These are phyloP conservation scores for Canna indica DNA, from an alignment of 176 grass and related monocot genomes.

Conservation along the genomic window DNA sequence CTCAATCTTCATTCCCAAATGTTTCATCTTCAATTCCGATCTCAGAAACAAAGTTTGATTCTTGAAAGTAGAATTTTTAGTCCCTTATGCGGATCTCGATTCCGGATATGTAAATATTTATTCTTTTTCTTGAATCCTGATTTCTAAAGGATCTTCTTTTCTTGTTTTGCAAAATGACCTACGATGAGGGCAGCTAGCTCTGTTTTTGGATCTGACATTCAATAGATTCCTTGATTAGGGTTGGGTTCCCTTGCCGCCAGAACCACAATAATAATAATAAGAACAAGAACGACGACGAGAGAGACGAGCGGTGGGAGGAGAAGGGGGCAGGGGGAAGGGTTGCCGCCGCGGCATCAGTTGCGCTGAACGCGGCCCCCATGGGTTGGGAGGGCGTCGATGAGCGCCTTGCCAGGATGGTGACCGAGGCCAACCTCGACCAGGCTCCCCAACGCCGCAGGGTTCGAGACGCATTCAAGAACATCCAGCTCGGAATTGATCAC, in stretches of 20 bases:
- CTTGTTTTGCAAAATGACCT: too few relatives aligned
- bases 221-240: constrained; percentile 10
- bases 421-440: constrained; percentile 61
- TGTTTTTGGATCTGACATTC: neutral
- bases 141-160: neutral
- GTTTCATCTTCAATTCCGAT: too few relatives aligned
- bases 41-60: neutral
- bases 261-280: neutral
- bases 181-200: neutral
- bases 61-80: neutral
- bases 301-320: neutral
- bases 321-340: neutral
- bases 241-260: constrained; percentile 6
- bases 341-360: neutral
- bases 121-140: neutral
- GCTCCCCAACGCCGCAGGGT: constrained; percentile 61
- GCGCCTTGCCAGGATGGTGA: constrained; percentile 41
- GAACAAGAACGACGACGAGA: neutral
- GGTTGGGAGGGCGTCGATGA: constrained; percentile 49
- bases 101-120: neutral
- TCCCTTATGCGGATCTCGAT: neutral
- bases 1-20: neutral
- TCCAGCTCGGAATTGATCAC: constrained; percentile 72
- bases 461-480: constrained; percentile 67
- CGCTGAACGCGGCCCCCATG: neutral